These are phyloP conservation scores for Suhomyces chickasaworum DNA, from an alignment of 1,139 yeast species.

Conservation along the genomic window DNA sequence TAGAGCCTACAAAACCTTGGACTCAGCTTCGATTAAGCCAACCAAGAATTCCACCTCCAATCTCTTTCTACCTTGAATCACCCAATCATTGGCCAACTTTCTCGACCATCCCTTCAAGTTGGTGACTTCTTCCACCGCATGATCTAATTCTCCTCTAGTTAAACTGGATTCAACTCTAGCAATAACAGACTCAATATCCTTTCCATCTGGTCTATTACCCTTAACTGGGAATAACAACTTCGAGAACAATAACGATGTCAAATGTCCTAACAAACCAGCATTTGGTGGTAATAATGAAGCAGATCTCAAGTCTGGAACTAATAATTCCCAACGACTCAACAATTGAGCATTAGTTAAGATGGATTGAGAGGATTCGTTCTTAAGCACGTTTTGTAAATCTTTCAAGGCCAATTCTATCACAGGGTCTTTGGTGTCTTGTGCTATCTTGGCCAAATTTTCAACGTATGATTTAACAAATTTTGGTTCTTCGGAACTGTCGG, in stretches of 20 bases:
- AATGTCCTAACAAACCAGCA: slow-evolving; percentile 92
- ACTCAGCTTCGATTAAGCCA: slow-evolving; percentile 62
- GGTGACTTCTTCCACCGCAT: slow-evolving; percentile 92
- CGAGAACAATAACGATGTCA: slow-evolving; percentile 77
- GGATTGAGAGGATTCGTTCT: slow-evolving; percentile 57
- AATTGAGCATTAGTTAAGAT: slow-evolving; percentile 69
- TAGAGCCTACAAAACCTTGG: slow-evolving; percentile 34
- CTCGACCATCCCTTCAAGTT: slow-evolving; percentile 93
- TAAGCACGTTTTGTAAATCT: slow-evolving; percentile 45
- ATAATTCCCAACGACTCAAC: slow-evolving; percentile 67
- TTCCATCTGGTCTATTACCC: slow-evolving; percentile 59
- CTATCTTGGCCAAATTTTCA: slow-evolving; percentile 47
- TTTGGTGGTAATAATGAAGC: slow-evolving; percentile 90
- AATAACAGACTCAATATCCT: slow-evolving; percentile 84
- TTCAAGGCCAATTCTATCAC: slow-evolving; percentile 37
- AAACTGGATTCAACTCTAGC: slow-evolving; percentile 82
- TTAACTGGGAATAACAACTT: slow-evolving; percentile 70
- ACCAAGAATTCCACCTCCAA: slow-evolving; percentile 83
- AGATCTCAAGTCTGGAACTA: slow-evolving; percentile 85
- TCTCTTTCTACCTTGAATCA: slow-evolving; percentile 82
- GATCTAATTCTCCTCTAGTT: slow-evolving; percentile 74
- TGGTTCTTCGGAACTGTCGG: slow-evolving; percentile 30
- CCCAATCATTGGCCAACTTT: slow-evolving; percentile 89
- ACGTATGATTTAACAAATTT: slow-evolving; percentile 46
- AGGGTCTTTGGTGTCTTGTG: slow-evolving; percentile 47